Evolutionary conservation across 2,329 filamentous ascomycete species (phyloP), one percentile per base, ranked within the genome.

Genomic region (Phialophora tarda): DNA sequence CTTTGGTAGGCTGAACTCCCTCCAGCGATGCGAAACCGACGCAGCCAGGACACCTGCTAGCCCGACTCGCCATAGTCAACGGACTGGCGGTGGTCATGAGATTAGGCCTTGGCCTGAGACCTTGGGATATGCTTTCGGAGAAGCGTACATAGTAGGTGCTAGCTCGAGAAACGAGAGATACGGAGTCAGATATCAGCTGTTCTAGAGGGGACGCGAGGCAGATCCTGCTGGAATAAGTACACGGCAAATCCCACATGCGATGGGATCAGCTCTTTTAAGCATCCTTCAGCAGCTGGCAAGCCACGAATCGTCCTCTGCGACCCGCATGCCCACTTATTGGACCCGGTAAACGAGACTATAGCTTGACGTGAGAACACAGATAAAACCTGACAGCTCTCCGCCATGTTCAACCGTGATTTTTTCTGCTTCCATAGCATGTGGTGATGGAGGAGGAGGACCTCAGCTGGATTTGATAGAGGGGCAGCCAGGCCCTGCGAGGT

Each of bases 31-130:
- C 56, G 54, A 51, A n/a, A 57, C 38, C 50, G 32, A 64, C 7
- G 48, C 32, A 38, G 48, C 38, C 48, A 38, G 41, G 28, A 47
- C 48, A 32, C 14, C 30, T 54, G 28, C 65, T 68, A 68, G 65
- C 62, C 64, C 41, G 30, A 59, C 44, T 62, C 17, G 65, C 54
- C 30, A 38, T 65, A 64, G 65, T 58, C n/a, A 30, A 62, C 34
- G 59, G 41, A 60, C 44, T 55, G 26, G 53, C 32, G 54, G 47
- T 62, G 65, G 65, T 68, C 65, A 64, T 62, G 59, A 56, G 62
- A 64, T 64, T 65, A 62, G 54, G 54, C 24, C 48, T 23, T 50
- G 26, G 48, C 48, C 34, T 32, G 47, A 54, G 17, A 60, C 51
- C 50, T 30, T 59, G 28, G 59, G 17, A 55, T 64, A 64, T 64